Evolutionary conservation across 2,329 filamentous ascomycete genomes (phyloP), one percentile per base, ranked within the genome.

Genomic region (Beauveria sp.): DNA sequence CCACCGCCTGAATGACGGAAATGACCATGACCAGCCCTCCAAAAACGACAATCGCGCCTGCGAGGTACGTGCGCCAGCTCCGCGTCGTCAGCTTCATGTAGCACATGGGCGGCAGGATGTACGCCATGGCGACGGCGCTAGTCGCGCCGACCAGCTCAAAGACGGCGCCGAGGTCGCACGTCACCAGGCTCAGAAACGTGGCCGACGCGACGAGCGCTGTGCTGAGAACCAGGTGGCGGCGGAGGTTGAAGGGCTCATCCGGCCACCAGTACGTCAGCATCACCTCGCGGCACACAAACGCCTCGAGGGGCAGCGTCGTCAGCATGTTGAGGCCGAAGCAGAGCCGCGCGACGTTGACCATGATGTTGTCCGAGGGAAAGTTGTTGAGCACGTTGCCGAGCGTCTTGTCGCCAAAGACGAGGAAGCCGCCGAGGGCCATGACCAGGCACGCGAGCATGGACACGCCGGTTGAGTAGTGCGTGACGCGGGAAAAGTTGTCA

Each of bases 271-370:
- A 97, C 65, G 91, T 92, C 67, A 91, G 84, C 90, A 97, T 96
- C 65, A 97, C 93, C 75, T 97, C 95, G 70, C 95, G 86, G 75
- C 95, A 99, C 60, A 99, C 95, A 73, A 99, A 99, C 18, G 92
- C 93, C 79, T 99, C 95, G 63, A 99, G 87, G 0, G 95, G 95
- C 42, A 99, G 80, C 1, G 95, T 98, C 16, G 95, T 97, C 69
- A 99, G 86, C 95, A 99, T 99, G 80, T 99, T 99, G 66, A 99
- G 83, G 2, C 95, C 95, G 71, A 99, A 98, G 76, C 91, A 97
- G 56, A 99, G 82, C 58, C 95, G 88, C 24, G 95, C 95, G 62
- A 99, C 82, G 75, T 97, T 98, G 71, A 98, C 92, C 85, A 98
- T 88, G 67, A 88, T 81, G 75, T 96, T 98, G 75, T 96, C 86